Conservation (phyloP, 2,329 filamentous ascomycete species). For the Colletotrichum simmondsii region DNA sequence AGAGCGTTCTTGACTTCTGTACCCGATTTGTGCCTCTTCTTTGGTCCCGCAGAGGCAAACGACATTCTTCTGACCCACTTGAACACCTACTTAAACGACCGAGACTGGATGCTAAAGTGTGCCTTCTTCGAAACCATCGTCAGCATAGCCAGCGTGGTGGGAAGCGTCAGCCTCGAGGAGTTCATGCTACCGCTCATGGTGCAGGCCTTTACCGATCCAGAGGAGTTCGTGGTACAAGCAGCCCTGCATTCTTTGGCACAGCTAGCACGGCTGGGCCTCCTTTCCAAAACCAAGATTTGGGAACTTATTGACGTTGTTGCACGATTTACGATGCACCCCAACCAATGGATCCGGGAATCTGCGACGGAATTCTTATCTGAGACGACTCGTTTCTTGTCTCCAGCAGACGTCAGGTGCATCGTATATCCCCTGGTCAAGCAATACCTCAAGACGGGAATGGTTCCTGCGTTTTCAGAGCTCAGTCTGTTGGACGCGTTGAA, state of each 20-base stretch:
- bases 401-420: conserved; percentile 86
- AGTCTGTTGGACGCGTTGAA: conserved; percentile 85
- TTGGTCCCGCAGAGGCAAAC: conserved; percentile 89
- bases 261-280: conserved; percentile 87
- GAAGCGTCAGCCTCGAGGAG: conserved; percentile 88
- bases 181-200: conserved; percentile 97
- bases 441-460: conserved; percentile 80
- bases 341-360: conserved; percentile 93
- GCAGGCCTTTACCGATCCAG: conserved; percentile 90
- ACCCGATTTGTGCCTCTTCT: conserved; percentile 92
- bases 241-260: conserved; percentile 88
- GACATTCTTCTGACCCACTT: conserved; percentile 96
- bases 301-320: conserved; percentile 86
- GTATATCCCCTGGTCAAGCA: conserved; percentile 82
- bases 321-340: conserved; percentile 92
- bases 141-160: conserved; percentile 90
- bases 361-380: conserved; percentile 85
- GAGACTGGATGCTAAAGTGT: conserved; percentile 96
- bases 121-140: conserved; percentile 97
- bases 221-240: conserved; percentile 93
- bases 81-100: conserved; percentile 96
- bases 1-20: conserved; percentile 93
- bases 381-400: conserved; percentile 78
- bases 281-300: conserved; percentile 87
- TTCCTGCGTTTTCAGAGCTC: conserved; percentile 75